Evolutionary conservation across 495 filamentous ascomycete genomes (phyloP), one percentile per base, ranked within the genome.

Genomic region (Stereocaulon alpinum): DNA sequence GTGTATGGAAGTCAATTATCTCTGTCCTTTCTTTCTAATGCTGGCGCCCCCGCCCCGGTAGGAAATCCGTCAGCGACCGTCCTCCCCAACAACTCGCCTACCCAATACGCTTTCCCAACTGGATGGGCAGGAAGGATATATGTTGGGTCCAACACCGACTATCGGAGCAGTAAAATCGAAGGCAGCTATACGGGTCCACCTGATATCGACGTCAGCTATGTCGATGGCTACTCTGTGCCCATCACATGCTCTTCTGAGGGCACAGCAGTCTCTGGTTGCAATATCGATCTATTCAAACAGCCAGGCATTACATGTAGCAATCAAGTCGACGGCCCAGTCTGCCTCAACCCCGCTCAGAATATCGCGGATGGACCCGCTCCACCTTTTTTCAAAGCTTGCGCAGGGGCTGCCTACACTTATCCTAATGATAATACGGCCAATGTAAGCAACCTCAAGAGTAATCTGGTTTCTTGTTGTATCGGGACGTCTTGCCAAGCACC

Each of bases 161-260:
- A 10, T 51, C 7, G 22, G 10, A 40, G 30, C 29, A 58, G 24
- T 18, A 62, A 62, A 27, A 62, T 62, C 44, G 44, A 62, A 62
- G 40, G 24, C 18, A 62, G 52, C 34, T 44, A 50, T 62, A 58
- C 24, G n/a, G 24, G 40, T 41, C 27, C 20, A 37, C 37, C 40
- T 24, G 51, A 61, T 50, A 57, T 61, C 17, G 42, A 61, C 40
- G 37, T 62, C 6, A 58, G 52, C 29, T 62, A 62, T 58, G n/a
- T 62, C n/a, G 56, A 68, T 56, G 58, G 64, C 40, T 68, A 57
- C 53, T 66, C 60, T 20, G 56, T 68, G 15, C 51, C 61, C 29
- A 58, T 61, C 22, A 55, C 49, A 29, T 68, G 61, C 53, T 61
- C 53, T 32, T 68, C 49, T 24, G 22, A 51, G 32, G 60, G 61